Base-by-base conservation (phyloP, 768 basidiomycete genomes). In the Leucocoprinus leucothites region DNA sequence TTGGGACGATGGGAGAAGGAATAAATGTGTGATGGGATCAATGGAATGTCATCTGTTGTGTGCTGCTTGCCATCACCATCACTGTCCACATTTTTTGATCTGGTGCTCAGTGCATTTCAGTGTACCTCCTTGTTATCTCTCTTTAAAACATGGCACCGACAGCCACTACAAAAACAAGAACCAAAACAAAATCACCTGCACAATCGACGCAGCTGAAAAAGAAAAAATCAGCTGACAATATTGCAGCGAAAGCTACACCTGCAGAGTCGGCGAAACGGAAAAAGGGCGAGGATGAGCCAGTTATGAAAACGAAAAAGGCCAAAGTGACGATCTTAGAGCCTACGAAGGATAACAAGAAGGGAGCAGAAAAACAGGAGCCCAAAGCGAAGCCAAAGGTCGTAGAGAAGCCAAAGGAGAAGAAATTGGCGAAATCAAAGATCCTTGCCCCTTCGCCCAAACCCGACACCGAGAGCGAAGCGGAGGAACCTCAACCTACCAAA, bases 181-280 rank as follows among this genome's bases (percentile, higher is more conserved):
- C 61, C 21, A 57, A 43, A 16, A 59, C 57, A 60, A 52, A 69
- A 65, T 43, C 66, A 62, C 41, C 45, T 13, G 11, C 47, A 26
- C 28, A 28, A 16, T 26, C 45, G 11, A 34, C 57, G 18, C 26
- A 24, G 16, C 3, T 31, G 8, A 41, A 58, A 19, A 64, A 63
- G 41, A 63, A 60, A 31, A 67, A 68, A 55, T 56, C 61, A 34
- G 44, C 43, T n/a, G 60, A 58, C 14, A 61, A 41, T 22, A 26
- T 25, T 11, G 3, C 57, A 41, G 43, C 56, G 7, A 56, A 61
- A 46, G 41, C 61, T 25, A 44, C 53, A 48, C 51, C 64, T 49
- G 48, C 62, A 58, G 71, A 70, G 11, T 5, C 5, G 31, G 11
- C 31, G 38, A 72, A 71, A 60, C 65, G 68, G 24, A 69, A 73